Percentiles rank a stretch among this genome's conserved stretches.
Evolutionary conservation across 192 early-diverging fungal species (phyloP).

Genomic region (Mortierella alpina): DNA sequence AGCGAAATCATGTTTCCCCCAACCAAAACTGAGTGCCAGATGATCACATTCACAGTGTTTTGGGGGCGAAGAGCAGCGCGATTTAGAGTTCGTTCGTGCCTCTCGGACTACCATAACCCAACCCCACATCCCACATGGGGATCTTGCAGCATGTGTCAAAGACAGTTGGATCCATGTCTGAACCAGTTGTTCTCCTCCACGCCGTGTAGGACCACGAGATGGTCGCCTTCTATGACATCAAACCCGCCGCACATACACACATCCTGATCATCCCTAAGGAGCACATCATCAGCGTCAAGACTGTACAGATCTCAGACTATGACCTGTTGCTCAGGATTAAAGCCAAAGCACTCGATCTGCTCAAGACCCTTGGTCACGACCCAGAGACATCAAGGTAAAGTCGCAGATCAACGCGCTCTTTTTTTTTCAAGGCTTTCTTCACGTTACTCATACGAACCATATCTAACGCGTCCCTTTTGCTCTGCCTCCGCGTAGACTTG

Average conservation of each 20-base stretch:
- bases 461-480: background rate
- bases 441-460: no score
- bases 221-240: slow-evolving; percentile 56
- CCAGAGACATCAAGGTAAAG: slow-evolving; percentile 28
- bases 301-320: slow-evolving; percentile 29
- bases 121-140: no score
- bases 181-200: background rate
- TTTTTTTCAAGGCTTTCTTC: slow-evolving; percentile 2
- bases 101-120: no score
- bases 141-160: no score
- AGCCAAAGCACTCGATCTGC: slow-evolving; percentile 33
- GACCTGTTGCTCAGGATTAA: slow-evolving; percentile 42
- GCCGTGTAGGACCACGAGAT: slow-evolving; percentile 51
- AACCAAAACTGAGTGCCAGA: no score
- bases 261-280: slow-evolving; percentile 54
- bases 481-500: slow-evolving; percentile 43
- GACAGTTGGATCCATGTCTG: background rate
- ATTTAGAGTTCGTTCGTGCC: no score
- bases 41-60: no score
- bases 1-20: no score
- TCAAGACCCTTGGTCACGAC: slow-evolving; percentile 27
- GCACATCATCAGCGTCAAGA: slow-evolving; percentile 57
- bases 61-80: no score
- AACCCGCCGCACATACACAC: slow-evolving; percentile 54
- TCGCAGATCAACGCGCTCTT: background rate